Evolutionary conservation across 2,329 filamentous ascomycete species (phyloP), one percentile per base, ranked within the genome.

Genomic region (Aspergillus spinulosporus): DNA sequence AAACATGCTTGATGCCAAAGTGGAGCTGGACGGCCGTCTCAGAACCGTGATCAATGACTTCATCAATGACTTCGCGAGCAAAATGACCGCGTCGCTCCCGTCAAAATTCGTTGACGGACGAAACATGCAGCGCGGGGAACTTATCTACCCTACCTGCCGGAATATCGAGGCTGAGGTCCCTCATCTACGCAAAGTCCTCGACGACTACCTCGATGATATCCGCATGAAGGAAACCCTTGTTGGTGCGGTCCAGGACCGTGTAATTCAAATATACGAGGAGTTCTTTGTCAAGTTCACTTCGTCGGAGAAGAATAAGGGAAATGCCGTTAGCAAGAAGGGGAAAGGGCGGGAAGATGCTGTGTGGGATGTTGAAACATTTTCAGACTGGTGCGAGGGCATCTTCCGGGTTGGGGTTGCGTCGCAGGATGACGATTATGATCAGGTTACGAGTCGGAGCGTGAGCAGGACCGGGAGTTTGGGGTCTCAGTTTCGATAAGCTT

Each of bases 1-100:
- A 66, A 88, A 88, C 66, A 88, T 88, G 85, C 78, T 88, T 12
- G 86, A 88, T 66, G 86, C 86, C 15, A 88, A 88, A 72, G 84
- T 83, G 8, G 85, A 88, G 68, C 77, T 88, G 0, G 86, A 88
- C 62, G 84, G 82, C 0, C 76, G 82, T 5, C 75, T 88, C 6
- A 74, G 86, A 40, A 82, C 80, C 4, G 83, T 84, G 1, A 88
- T 88, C 68, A 86, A 84, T 56, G 84, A 87, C 57, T 86, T 88
- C 61, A 86, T 85, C n/a, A 79, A 77, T 47, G 75, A 76, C 29
- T 85, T 83, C 60, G 80, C 84, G 1, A 69, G 69, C 0, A 76
- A 80, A 43, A 87, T 88, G 77, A 84, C 82, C 0, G 77, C 76
- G 9, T 76, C 65, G 49, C 74, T 71, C 58, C 82, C 64, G 55